phyloP scores from a whole-genome alignment of 2,329 filamentous ascomycete genomes.

The Hymenoscyphus fructigenus region DNA sequence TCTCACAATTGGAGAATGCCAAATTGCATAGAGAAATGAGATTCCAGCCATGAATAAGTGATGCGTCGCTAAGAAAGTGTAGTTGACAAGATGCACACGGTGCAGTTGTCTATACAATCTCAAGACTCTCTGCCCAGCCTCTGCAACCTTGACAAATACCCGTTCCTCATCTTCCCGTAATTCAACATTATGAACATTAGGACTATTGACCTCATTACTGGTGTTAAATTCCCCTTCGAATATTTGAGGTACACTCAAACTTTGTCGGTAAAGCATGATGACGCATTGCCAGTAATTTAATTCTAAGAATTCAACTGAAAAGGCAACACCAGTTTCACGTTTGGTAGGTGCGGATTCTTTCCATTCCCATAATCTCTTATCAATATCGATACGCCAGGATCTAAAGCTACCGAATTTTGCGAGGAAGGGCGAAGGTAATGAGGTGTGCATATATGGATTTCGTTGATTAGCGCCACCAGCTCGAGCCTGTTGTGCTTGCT shows the following conservation, averaged over 20 bases:
- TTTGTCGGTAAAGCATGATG: conserved; percentile 93
- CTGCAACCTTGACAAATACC: conserved; percentile 91
- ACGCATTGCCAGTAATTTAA: conserved; percentile 98
- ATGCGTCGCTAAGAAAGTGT: conserved; percentile 92
- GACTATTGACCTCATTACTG: conserved; percentile 62
- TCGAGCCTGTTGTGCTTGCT: conserved; percentile 79
- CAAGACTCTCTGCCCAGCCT: conserved; percentile 89
- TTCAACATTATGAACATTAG: conserved; percentile 62
- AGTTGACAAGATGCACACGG: conserved; percentile 84
- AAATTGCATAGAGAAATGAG: conserved; percentile 94
- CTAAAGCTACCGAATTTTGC: conserved; percentile 81
- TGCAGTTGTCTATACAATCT: conserved; percentile 89
- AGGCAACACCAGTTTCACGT: conserved; percentile 79
- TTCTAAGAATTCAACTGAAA: conserved; percentile 86
- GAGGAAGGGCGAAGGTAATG: conserved; percentile 81
- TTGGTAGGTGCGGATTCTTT: conserved; percentile 77
- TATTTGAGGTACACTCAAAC: conserved; percentile 79
- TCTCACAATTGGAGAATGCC: conserved; percentile 89
- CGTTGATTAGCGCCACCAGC: conserved; percentile 60
- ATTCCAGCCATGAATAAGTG: conserved; percentile 97
- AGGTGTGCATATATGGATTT: conserved; percentile 74
- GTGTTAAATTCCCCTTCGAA: conserved; percentile 77
- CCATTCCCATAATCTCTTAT: conserved; percentile 81
- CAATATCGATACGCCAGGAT: conserved; percentile 85
- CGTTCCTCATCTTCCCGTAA: conserved; percentile 80